Conservation (phyloP, 192 early-diverging fungal genomes). For the Coemansia sp. region DNA sequence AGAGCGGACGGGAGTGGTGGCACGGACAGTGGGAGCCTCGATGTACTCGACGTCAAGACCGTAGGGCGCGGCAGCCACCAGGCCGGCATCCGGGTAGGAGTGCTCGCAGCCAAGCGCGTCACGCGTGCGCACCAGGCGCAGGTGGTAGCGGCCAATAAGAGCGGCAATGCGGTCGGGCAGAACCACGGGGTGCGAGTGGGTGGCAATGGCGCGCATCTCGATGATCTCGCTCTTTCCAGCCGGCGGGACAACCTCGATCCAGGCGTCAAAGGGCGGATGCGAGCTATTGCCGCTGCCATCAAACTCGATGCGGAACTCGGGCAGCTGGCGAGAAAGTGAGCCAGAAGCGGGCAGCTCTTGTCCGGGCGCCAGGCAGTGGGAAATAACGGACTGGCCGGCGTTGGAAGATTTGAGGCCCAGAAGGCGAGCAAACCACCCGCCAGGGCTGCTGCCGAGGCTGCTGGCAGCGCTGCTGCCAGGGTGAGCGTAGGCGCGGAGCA, state of each 20-base stretch:
- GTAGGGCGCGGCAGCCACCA: conserved; percentile 17
- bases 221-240: conserved; percentile 40
- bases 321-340: conserved; percentile 25
- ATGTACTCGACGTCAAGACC: conserved; percentile 51
- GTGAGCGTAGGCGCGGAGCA: conserved; percentile 37
- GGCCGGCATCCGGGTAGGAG: conserved; percentile 16
- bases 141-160: conserved; percentile 43
- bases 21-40: conserved; percentile 40
- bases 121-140: conserved; percentile 35
- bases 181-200: conserved; percentile 16
- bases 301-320: conserved; percentile 45
- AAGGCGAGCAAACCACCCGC: too few relatives aligned
- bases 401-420: too few relatives aligned
- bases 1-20: conserved; percentile 23
- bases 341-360: conserved; percentile 25
- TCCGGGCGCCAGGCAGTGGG: conserved; percentile 42
- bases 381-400: conserved; percentile 12
- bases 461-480: too few relatives aligned
- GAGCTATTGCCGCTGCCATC: not conserved
- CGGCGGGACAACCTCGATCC: conserved; percentile 46
- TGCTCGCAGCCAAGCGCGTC: conserved; percentile 50
- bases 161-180: conserved; percentile 38
- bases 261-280: conserved; percentile 38
- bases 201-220: conserved; percentile 17
- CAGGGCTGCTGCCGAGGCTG: too few relatives aligned